Percentiles rank a stretch among this genome's conserved stretches.
Evolutionary conservation across 164 flowering plant species (phyloP).

Genomic region (Brasenia schreberi): DNA sequence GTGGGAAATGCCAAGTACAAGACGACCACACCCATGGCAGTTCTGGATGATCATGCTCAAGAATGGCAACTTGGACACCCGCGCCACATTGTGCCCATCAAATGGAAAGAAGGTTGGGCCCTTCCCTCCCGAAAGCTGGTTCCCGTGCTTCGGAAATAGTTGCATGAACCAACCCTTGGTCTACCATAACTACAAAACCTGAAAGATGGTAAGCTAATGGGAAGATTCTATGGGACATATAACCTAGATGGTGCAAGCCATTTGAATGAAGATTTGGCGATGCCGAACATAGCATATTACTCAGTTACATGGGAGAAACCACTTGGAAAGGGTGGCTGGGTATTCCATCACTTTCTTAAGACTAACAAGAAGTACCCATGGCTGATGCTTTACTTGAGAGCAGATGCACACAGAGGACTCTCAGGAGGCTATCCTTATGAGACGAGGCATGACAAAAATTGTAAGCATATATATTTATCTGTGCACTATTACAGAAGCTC

Average conservation of each 20-base stretch:
- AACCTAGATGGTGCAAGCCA: slow-evolving; percentile 24
- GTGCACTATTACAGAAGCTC: neutral
- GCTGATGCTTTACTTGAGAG: slow-evolving; percentile 65
- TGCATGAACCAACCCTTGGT: slow-evolving; percentile 69
- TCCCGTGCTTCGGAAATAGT: slow-evolving; percentile 61
- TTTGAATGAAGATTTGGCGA: slow-evolving; percentile 11
- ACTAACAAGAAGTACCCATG: slow-evolving; percentile 69
- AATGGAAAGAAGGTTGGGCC: slow-evolving; percentile 38
- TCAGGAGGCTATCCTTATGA: slow-evolving; percentile 62
- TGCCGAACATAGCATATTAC: slow-evolving; percentile 26
- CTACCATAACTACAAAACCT: slow-evolving; percentile 38
- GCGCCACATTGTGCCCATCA: slow-evolving; percentile 37
- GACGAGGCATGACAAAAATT: slow-evolving; percentile 57
- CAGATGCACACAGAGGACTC: slow-evolving; percentile 48
- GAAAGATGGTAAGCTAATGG: slow-evolving; percentile 22
- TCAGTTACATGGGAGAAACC: slow-evolving; percentile 55
- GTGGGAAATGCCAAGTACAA: slow-evolving; percentile 31
- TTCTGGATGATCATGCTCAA: slow-evolving; percentile 78
- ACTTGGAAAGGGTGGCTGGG: slow-evolving; percentile 54
- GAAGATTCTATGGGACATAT: slow-evolving; percentile 56
- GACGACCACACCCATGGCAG: slow-evolving; percentile 57
- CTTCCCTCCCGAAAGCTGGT: slow-evolving; percentile 23
- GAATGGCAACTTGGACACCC: slow-evolving; percentile 57
- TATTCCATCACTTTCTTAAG: slow-evolving; percentile 38
- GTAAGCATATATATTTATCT: slow-evolving; percentile 18